Evolutionary conservation across 2,329 filamentous ascomycete genomes (phyloP).

Genomic region (Aspergillus proliferans): DNA sequence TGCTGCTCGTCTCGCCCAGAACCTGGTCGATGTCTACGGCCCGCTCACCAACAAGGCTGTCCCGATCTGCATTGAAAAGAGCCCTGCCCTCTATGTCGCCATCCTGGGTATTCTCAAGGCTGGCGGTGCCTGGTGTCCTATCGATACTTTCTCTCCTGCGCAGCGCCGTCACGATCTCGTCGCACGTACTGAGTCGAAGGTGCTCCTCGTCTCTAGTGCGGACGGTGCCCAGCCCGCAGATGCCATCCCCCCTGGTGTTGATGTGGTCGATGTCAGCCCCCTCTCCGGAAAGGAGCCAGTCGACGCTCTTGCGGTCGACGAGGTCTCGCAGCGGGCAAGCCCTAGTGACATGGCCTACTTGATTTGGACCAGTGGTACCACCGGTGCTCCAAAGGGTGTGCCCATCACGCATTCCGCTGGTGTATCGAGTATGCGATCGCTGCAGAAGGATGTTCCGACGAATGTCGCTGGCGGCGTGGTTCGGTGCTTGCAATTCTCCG

Average conservation of each 20-base stretch:
- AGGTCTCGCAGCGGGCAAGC: slow-evolving; percentile 1
- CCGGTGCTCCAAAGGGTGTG: slow-evolving; percentile 35
- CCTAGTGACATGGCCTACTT: slow-evolving; percentile 27
- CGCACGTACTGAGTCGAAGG: slow-evolving; percentile 25
- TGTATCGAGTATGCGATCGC: slow-evolving; percentile 30
- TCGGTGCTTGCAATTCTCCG: slow-evolving; percentile 33
- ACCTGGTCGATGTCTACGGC: slow-evolving; percentile 22
- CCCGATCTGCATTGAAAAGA: slow-evolving; percentile 36
- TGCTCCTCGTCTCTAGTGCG: slow-evolving; percentile 21
- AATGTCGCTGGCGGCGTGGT: slow-evolving; percentile 20
- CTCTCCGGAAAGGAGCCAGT: slow-evolving; percentile 4
- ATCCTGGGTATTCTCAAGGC: slow-evolving; percentile 39
- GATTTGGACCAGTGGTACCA: slow-evolving; percentile 37
- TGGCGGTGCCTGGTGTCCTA: slow-evolving; percentile 38
- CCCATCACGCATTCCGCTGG: slow-evolving; percentile 32
- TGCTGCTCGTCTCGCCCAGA: slow-evolving; percentile 26
- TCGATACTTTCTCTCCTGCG: slow-evolving; percentile 34
- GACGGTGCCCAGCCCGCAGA: slow-evolving; percentile 17
- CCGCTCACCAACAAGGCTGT: slow-evolving; percentile 20
- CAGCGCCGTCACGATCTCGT: slow-evolving; percentile 36
- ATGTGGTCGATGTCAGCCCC: slow-evolving; percentile 24
- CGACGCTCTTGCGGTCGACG: neutral
- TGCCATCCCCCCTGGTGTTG: slow-evolving; percentile 21
- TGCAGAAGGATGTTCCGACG: slow-evolving; percentile 25
- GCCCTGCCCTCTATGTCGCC: slow-evolving; percentile 33